These are phyloP conservation scores for Monilinia vaccinii-corymbosi DNA, from an alignment of 2,329 filamentous ascomycete species.

Conservation along the genomic window DNA sequence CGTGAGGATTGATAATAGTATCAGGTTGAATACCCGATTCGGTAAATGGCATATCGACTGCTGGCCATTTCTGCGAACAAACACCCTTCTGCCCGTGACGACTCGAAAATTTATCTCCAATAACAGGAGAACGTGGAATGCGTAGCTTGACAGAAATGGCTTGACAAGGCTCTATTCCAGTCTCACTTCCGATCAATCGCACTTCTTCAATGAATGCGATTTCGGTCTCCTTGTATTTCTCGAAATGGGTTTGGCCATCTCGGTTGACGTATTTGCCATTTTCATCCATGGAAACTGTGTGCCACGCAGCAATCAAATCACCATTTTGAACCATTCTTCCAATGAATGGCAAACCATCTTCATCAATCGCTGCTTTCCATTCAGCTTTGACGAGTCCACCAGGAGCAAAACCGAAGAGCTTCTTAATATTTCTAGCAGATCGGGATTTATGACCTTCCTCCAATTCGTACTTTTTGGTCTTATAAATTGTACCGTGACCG, in stretches of 20 bases:
- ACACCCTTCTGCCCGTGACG: constrained; percentile 98
- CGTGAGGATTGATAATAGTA: constrained; percentile 98
- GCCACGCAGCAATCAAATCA: constrained; percentile 79
- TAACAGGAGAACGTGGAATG: constrained; percentile 79
- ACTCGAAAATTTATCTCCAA: constrained; percentile 98
- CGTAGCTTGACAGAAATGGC: constrained; percentile 88
- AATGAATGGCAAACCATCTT: constrained; percentile 77
- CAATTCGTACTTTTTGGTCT: constrained; percentile 85
- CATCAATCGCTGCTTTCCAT: constrained; percentile 66
- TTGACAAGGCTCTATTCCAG: constrained; percentile 74
- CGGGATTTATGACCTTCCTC: constrained; percentile 63
- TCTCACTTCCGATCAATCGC: constrained; percentile 78
- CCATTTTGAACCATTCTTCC: constrained; percentile 72
- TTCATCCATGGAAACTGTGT: constrained; percentile 76
- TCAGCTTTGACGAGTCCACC: constrained; percentile 61
- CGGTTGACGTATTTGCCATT: constrained; percentile 73
- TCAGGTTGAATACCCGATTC: constrained; percentile 96
- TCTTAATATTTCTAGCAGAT: constrained; percentile 60
- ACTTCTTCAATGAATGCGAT: constrained; percentile 87
- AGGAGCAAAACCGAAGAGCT: constrained; percentile 87
- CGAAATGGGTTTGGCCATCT: constrained; percentile 76
- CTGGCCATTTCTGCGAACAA: constrained; percentile 89
- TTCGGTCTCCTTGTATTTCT: constrained; percentile 92
- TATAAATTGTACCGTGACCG: constrained; percentile 93
- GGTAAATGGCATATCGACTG: constrained; percentile 89